These are phyloP conservation scores for Eimeria sp. DNA, from an alignment of 169 alveolate genomes.

Conservation along the genomic window DNA sequence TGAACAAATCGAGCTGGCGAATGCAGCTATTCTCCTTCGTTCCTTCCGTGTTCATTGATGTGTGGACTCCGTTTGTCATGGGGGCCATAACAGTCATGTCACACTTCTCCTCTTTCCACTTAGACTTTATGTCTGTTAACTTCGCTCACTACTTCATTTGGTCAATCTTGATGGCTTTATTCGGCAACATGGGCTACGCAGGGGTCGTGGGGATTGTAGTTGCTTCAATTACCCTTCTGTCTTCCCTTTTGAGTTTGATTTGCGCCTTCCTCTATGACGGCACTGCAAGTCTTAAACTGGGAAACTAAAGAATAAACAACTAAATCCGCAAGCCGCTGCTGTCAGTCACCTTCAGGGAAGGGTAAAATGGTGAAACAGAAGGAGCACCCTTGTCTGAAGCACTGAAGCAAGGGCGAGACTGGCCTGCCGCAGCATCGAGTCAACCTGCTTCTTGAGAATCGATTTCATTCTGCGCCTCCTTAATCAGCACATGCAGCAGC, in stretches of 20 bases:
- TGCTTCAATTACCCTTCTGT: constrained; percentile 78
- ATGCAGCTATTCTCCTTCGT: constrained; percentile 82
- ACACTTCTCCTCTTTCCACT: constrained; percentile 82
- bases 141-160: constrained; percentile 79
- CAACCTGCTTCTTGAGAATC: background rate
- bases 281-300: constrained; percentile 72
- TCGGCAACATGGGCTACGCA: constrained; percentile 81
- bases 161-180: constrained; percentile 80
- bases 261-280: constrained; percentile 75
- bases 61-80: constrained; percentile 85
- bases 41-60: constrained; percentile 78
- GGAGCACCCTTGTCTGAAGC: background rate
- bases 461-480: background rate
- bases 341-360: background rate
- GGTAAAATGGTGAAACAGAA: background rate
- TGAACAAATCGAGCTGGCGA: constrained; percentile 73
- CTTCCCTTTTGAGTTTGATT: constrained; percentile 68
- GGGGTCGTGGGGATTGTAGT: constrained; percentile 81
- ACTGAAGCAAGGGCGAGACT: background rate
- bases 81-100: constrained; percentile 79
- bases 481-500: no score
- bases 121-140: constrained; percentile 40
- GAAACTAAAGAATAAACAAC: background rate
- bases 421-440: background rate
- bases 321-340: background rate